Conservation (phyloP, 2,329 filamentous ascomycete genomes). For the Venturiaceae sp. region DNA sequence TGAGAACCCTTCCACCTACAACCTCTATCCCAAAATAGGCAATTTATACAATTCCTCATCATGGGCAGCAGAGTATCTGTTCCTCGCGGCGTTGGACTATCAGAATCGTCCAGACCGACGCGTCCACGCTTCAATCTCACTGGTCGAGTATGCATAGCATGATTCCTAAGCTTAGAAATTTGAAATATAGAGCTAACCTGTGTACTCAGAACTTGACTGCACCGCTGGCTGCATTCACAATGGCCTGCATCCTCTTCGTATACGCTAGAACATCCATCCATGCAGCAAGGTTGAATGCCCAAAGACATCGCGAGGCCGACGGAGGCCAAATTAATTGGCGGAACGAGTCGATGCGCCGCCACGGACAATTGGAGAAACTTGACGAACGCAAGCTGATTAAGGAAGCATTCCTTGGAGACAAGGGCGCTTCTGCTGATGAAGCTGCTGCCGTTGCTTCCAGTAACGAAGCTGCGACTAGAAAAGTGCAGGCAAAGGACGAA, state of each 20-base stretch:
- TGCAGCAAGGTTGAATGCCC: constrained; percentile 56
- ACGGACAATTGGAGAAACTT: constrained; percentile 38
- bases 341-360: constrained; percentile 43
- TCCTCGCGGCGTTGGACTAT: background rate
- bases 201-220: constrained; percentile 41
- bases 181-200: background rate
- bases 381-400: constrained; percentile 24
- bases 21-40: background rate
- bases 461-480: background rate
- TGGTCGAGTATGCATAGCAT: constrained; percentile 1
- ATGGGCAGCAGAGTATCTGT: constrained; percentile 8
- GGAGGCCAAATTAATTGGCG: constrained; percentile 45
- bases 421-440: background rate
- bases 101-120: constrained; percentile 6
- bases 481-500: background rate
- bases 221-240: constrained; percentile 52
- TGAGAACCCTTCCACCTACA: background rate
- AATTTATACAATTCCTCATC: background rate
- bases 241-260: constrained; percentile 49
- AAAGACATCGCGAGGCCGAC: constrained; percentile 47
- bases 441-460: background rate
- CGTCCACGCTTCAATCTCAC: constrained; percentile 2
- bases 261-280: constrained; percentile 57
- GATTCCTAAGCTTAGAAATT: constrained; percentile 3
- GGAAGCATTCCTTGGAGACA: constrained; percentile 8